These are phyloP conservation scores for Aspergillus nanangensis DNA, from an alignment of 495 filamentous ascomycete species.

Conservation along the genomic window DNA sequence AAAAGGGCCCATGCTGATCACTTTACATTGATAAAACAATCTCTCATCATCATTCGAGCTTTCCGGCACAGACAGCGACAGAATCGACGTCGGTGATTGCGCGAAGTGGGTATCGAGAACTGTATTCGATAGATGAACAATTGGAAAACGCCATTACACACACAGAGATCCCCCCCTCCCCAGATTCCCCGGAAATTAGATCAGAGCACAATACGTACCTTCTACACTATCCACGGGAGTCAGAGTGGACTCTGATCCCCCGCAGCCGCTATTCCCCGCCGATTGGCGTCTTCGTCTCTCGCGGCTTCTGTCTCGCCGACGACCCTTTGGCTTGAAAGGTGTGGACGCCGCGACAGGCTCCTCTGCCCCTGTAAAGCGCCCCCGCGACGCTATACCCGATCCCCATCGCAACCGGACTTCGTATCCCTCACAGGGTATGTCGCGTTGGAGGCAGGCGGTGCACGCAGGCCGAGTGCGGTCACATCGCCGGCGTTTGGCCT, in stretches of 20 bases:
- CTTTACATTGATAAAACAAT: conserved; percentile 30
- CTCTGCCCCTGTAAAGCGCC: conserved; percentile 29
- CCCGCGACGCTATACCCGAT: conserved; percentile 32
- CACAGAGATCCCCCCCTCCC: too few relatives aligned
- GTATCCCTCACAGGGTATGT: conserved; percentile 30
- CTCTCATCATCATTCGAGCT: conserved; percentile 11
- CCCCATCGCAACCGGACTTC: conserved; percentile 34
- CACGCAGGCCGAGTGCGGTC: conserved; percentile 26
- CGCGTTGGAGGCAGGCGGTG: conserved; percentile 21
- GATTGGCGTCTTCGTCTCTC: conserved; percentile 11
- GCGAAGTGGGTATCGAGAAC: too few relatives aligned
- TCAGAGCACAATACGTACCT: too few relatives aligned
- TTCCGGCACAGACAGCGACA: too few relatives aligned
- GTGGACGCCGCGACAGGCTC: conserved; percentile 24
- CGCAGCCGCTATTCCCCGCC: too few relatives aligned
- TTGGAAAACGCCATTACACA: too few relatives aligned
- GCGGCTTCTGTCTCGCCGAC: conserved; percentile 25
- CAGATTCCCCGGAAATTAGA: too few relatives aligned
- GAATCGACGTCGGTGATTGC: too few relatives aligned
- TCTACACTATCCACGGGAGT: too few relatives aligned
- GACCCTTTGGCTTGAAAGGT: conserved; percentile 20
- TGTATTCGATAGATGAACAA: too few relatives aligned
- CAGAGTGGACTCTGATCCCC: too few relatives aligned
- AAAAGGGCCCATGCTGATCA: too few relatives aligned
- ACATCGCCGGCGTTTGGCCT: conserved; percentile 28